These are phyloP conservation scores for Pseudocercospora vitis DNA, from an alignment of 2,329 filamentous ascomycete species.

Conservation along the genomic window DNA sequence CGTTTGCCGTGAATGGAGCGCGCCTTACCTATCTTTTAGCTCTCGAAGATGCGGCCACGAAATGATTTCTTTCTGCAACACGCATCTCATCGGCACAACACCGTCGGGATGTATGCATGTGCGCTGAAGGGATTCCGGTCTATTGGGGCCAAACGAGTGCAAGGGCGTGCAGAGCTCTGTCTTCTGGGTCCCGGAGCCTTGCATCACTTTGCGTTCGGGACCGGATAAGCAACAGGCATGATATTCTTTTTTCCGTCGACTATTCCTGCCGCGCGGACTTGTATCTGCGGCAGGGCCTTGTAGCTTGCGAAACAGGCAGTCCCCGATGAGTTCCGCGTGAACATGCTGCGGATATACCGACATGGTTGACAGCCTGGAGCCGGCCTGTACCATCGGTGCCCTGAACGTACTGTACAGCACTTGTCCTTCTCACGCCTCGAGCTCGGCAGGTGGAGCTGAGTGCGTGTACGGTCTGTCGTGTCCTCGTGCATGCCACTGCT, in stretches of 20 bases:
- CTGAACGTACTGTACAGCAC: constrained; percentile 5
- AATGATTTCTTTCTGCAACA: background rate
- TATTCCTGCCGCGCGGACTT: background rate
- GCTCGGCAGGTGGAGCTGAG: background rate
- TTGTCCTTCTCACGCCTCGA: background rate
- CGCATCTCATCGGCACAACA: background rate
- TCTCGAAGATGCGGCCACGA: constrained; percentile 3
- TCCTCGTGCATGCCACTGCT: background rate
- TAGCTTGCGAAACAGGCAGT: background rate
- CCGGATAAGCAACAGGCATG: constrained; percentile 7
- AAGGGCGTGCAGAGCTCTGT: constrained; percentile 2
- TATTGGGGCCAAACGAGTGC: background rate
- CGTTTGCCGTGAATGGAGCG: constrained; percentile 13
- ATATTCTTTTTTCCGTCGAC: background rate
- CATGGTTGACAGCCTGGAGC: constrained; percentile 15
- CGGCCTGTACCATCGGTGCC: constrained; percentile 7
- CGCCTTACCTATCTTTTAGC: constrained; percentile 9
- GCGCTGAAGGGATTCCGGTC: constrained; percentile 3
- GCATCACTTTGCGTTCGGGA: constrained; percentile 11
- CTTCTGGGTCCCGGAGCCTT: background rate
- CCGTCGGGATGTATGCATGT: background rate
- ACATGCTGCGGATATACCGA: constrained; percentile 8
- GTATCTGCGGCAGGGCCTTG: background rate
- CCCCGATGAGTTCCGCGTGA: constrained; percentile 7
- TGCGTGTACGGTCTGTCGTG: no score